phyloP scores from a whole-genome alignment of 2,329 filamentous ascomycete genomes.

The Hypoxylon sp. region DNA sequence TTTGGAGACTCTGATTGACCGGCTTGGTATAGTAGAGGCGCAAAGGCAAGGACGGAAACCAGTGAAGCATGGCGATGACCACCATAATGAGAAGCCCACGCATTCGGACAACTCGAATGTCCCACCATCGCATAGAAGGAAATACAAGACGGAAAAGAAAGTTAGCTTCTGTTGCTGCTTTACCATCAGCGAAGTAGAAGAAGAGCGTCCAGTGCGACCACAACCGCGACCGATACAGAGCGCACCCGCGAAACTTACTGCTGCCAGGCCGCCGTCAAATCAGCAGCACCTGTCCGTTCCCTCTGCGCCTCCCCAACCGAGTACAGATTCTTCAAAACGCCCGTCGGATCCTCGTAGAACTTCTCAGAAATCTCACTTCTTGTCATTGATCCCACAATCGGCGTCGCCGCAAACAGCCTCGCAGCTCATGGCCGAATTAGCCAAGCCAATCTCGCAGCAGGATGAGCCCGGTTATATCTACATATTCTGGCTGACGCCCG shows the following conservation, averaged over 20 bases:
- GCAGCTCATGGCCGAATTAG: slow-evolving; percentile 80
- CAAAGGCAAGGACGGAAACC: slow-evolving; percentile 58
- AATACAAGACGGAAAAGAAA: slow-evolving; percentile 52
- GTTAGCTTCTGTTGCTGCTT: slow-evolving; percentile 68
- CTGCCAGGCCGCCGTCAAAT: slow-evolving; percentile 51
- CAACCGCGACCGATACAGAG: slow-evolving; percentile 64
- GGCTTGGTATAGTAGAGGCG: slow-evolving; percentile 81
- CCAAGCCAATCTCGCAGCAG: slow-evolving; percentile 77
- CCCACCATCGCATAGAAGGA: slow-evolving; percentile 47
- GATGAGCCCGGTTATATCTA: slow-evolving; percentile 96
- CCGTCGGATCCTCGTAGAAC: slow-evolving; percentile 50
- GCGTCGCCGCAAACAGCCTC: slow-evolving; percentile 79
- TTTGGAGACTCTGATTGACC: slow-evolving; percentile 87
- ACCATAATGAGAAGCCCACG: slow-evolving; percentile 50
- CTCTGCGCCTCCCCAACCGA: slow-evolving; percentile 51
- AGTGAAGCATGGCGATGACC: slow-evolving; percentile 43
- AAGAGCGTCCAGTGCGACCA: slow-evolving; percentile 61
- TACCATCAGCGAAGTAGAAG: slow-evolving; percentile 58
- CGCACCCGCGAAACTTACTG: slow-evolving; percentile 48
- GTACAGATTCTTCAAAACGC: slow-evolving; percentile 44
- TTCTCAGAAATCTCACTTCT: slow-evolving; percentile 62
- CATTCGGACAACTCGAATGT: slow-evolving; percentile 33
- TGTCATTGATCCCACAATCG: slow-evolving; percentile 78
- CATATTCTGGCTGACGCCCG: slow-evolving; percentile 95
- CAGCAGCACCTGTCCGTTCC: slow-evolving; percentile 51